These are phyloP conservation scores for Thielaviopsis ethacetica DNA, from an alignment of 2,329 filamentous ascomycete genomes.

Conservation along the genomic window DNA sequence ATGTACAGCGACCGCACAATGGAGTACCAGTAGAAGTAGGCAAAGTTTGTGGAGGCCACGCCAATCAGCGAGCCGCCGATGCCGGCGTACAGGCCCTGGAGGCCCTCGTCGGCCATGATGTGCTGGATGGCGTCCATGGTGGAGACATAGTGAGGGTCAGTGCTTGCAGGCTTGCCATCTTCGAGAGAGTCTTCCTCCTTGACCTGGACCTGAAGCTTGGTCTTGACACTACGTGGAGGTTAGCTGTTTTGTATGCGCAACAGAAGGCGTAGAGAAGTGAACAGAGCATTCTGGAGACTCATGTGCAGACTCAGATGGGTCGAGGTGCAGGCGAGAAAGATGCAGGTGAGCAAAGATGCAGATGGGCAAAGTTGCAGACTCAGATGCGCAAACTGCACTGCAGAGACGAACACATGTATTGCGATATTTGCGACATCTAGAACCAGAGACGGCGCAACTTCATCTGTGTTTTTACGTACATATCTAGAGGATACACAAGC, in stretches of 20 bases:
- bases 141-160: constrained; percentile 63
- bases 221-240: constrained; percentile 61
- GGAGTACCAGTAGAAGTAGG: constrained; percentile 99
- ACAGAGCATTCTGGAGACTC: no score
- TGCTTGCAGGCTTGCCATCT: constrained; percentile 25
- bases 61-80: constrained; percentile 76
- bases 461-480: constrained; percentile 44
- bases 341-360: no score
- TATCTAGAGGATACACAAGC: constrained; percentile 87
- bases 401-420: background rate
- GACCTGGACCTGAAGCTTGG: constrained; percentile 85
- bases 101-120: constrained; percentile 66
- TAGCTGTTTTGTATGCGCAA: background rate
- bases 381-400: background rate
- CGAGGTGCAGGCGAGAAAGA: no score
- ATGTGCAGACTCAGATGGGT: no score
- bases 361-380: no score
- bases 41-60: constrained; percentile 94
- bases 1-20: constrained; percentile 70
- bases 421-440: background rate
- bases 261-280: no score
- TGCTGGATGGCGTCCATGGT: constrained; percentile 78
- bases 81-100: constrained; percentile 72
- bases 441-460: background rate
- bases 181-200: constrained; percentile 22